These are phyloP conservation scores for Pisolithus thermaeus DNA, from an alignment of 1,284 basidiomycete genomes.

Conservation along the genomic window DNA sequence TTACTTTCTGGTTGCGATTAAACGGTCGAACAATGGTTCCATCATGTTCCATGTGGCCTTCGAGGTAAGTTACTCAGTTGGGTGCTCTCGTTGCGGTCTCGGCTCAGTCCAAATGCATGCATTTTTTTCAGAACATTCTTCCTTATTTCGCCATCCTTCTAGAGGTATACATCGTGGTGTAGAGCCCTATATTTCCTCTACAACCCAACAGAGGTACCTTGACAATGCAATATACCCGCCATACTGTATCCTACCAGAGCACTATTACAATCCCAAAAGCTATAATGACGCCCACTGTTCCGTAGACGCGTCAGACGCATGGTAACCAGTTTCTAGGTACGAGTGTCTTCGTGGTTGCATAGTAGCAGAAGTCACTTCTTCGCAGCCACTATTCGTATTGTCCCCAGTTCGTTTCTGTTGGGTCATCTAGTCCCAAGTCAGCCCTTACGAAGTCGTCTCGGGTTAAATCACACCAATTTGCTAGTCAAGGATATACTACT, in stretches of 20 bases:
- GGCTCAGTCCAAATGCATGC: not conserved
- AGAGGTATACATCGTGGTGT: slow-evolving; percentile 53
- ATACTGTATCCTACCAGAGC: not conserved
- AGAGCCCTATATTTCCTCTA: slow-evolving; percentile 30
- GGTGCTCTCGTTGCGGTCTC: not conserved
- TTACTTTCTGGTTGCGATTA: slow-evolving; percentile 57
- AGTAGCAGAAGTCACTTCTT: no score
- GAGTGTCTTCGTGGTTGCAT: no score
- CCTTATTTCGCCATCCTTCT: slow-evolving; percentile 59
- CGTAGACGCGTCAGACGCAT: no score
- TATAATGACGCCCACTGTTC: not conserved
- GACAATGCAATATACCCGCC: not conserved
- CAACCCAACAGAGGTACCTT: not conserved
- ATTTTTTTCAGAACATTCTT: slow-evolving; percentile 45
- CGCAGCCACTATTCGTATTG: no score
- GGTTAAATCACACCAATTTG: no score
- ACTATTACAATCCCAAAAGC: not conserved
- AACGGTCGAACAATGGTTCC: slow-evolving; percentile 24
- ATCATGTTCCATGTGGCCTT: slow-evolving; percentile 45
- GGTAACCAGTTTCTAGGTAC: no score
- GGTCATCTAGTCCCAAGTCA: no score
- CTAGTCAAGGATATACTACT: no score
- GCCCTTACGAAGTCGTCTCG: no score
- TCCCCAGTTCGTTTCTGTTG: no score
- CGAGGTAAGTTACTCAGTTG: slow-evolving; percentile 32